These are phyloP conservation scores for Tolypocladium capitatum DNA, from an alignment of 2,329 filamentous ascomycete genomes.

Conservation along the genomic window DNA sequence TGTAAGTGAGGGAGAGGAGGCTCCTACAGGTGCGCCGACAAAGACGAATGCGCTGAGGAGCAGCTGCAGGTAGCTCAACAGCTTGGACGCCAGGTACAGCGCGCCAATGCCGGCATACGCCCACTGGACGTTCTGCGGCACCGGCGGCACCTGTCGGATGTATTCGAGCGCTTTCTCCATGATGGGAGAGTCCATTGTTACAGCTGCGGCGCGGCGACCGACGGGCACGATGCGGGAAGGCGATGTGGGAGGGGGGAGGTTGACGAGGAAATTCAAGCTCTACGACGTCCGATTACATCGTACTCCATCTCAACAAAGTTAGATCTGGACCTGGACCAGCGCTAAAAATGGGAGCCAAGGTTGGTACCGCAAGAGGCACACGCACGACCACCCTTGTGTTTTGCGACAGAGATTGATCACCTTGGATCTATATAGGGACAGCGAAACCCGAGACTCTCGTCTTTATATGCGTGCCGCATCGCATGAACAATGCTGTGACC, in stretches of 20 bases:
- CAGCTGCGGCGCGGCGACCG: neutral
- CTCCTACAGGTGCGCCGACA: slow-evolving; percentile 45
- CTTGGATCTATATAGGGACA: neutral
- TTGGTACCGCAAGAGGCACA: neutral
- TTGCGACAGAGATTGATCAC: too few species aligned
- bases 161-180: slow-evolving; percentile 17
- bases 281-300: too few species aligned
- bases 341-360: neutral
- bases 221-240: neutral
- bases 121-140: slow-evolving; percentile 33
- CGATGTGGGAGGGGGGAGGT: neutral
- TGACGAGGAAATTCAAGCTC: neutral
- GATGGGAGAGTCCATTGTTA: slow-evolving; percentile 1
- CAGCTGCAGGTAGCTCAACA: slow-evolving; percentile 46
- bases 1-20: neutral
- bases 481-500: neutral
- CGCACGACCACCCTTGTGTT: too few species aligned
- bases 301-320: neutral
- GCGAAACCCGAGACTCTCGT: accelerated
- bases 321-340: neutral
- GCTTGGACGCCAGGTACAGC: slow-evolving; percentile 41
- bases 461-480: neutral
- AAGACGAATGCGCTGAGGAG: slow-evolving; percentile 57
- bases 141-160: slow-evolving; percentile 10
- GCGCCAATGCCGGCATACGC: slow-evolving; percentile 43